Percentiles rank a stretch among this genome's conserved stretches.
These are phyloP conservation scores for Polytrichum formosum DNA, from an alignment of 225 moss, liverwort and hornwort species.

Conservation along the genomic window DNA sequence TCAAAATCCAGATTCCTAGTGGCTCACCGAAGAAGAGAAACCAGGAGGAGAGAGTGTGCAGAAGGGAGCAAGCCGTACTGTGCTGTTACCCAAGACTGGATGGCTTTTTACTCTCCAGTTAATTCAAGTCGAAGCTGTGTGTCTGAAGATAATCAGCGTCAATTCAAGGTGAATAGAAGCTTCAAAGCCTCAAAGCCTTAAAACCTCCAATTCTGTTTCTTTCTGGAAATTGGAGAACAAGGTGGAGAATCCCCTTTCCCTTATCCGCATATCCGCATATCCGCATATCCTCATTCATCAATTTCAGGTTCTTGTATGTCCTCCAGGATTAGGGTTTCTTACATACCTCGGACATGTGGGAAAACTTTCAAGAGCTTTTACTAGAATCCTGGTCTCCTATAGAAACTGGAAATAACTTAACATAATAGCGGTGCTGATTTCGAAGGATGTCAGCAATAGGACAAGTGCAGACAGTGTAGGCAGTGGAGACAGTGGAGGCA, in stretches of 20 bases:
- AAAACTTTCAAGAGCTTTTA: neutral
- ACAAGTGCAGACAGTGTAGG: constrained; percentile 33
- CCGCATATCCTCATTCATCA: too few species aligned
- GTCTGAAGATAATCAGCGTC: constrained; percentile 20
- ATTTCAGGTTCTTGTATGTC: neutral
- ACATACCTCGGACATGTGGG: neutral
- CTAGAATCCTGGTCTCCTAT: neutral
- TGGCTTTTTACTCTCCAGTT: constrained; percentile 5
- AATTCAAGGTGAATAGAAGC: constrained; percentile 23
- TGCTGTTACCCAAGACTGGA: constrained; percentile 14
- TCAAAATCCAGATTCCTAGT: constrained; percentile 11
- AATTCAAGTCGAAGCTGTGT: constrained; percentile 20
- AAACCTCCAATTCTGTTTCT: neutral
- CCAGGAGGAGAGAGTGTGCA: constrained; percentile 6
- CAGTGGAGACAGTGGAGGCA: neutral
- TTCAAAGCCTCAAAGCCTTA: neutral
- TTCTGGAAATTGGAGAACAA: too few species aligned
- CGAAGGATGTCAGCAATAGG: constrained; percentile 55
- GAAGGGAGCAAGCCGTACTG: neutral
- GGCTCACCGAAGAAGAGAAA: constrained; percentile 3
- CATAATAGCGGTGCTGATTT: constrained; percentile 19
- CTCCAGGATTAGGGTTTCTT: neutral
- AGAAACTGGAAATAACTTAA: neutral
- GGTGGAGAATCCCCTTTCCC: too few species aligned
- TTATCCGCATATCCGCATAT: too few species aligned